These are phyloP conservation scores for Gentiana dahurica DNA, from an alignment of 257 asterid genomes.

Conservation along the genomic window DNA sequence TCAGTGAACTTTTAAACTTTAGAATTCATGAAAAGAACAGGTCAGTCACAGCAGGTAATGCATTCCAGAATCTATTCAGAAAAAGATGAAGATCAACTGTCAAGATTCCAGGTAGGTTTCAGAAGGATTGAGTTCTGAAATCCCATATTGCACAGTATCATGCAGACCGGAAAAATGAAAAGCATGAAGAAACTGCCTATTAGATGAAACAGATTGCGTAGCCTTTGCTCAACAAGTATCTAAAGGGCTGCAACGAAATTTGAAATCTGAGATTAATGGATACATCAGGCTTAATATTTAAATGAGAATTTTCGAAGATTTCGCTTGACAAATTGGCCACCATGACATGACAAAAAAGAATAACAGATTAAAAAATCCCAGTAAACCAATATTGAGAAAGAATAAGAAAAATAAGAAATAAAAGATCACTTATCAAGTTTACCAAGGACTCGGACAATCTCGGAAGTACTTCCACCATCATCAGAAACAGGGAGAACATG, in stretches of 20 bases:
- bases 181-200: background rate
- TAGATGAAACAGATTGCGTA: background rate
- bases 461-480: conserved; percentile 99
- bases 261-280: too few relatives aligned
- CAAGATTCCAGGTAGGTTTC: background rate
- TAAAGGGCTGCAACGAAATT: too few relatives aligned
- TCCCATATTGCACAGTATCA: background rate
- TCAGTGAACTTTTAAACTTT: background rate
- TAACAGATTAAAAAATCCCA: background rate
- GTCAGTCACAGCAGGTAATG: background rate
- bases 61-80: background rate
- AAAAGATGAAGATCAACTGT: background rate
- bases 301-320: too few relatives aligned
- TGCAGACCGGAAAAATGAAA: background rate
- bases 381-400: background rate
- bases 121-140: background rate
- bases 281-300: too few relatives aligned
- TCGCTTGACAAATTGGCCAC: background rate
- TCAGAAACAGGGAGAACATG: conserved; percentile 98
- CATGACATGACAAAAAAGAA: background rate
- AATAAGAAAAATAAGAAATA: conserved; percentile 2
- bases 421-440: conserved; percentile 17
- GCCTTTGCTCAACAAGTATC: too few relatives aligned
- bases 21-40: background rate
- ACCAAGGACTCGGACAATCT: conserved; percentile 99